A percentile compares a stretch with the other conserved stretches of the same genome.
Conservation (phyloP, 1,139 yeast genomes). For the Nadsonia starkeyi-henricii region DNA sequence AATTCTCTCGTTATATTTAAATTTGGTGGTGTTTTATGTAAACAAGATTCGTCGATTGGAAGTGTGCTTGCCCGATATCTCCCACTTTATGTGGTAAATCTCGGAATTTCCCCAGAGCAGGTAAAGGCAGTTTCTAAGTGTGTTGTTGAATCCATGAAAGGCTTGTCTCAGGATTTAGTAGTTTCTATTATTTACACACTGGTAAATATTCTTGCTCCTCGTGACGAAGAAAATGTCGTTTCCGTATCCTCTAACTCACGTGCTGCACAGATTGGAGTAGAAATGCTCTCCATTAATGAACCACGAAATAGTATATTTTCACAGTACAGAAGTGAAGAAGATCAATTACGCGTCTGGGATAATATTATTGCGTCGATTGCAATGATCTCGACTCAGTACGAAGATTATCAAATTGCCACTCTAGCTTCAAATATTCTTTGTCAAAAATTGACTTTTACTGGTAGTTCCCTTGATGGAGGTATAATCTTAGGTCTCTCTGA, state of each 20-base stretch:
- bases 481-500: slow-evolving; percentile 43
- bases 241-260: slow-evolving; percentile 1
- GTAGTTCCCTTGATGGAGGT: slow-evolving; percentile 25
- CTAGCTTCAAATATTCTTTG: slow-evolving; percentile 70
- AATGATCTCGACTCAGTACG: slow-evolving; percentile 53
- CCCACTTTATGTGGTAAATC: slow-evolving; percentile 31
- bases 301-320: neutral
- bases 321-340: neutral
- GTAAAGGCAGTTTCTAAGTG: slow-evolving; percentile 25
- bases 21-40: slow-evolving; percentile 41
- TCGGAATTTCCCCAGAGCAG: slow-evolving; percentile 16
- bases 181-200: slow-evolving; percentile 81
- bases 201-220: slow-evolving; percentile 56
- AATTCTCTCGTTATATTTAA: slow-evolving; percentile 39
- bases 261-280: slow-evolving; percentile 1
- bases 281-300: neutral
- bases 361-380: slow-evolving; percentile 61
- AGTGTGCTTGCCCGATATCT: slow-evolving; percentile 19
- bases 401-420: slow-evolving; percentile 65
- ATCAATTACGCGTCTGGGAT: slow-evolving; percentile 9
- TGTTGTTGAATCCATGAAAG: slow-evolving; percentile 31
- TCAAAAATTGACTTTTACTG: slow-evolving; percentile 51
- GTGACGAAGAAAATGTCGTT: slow-evolving; percentile 20
- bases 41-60: slow-evolving; percentile 25
- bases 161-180: slow-evolving; percentile 59